Evolutionary conservation across 257 asterid species (phyloP).

Genomic region (Striga asiatica): DNA sequence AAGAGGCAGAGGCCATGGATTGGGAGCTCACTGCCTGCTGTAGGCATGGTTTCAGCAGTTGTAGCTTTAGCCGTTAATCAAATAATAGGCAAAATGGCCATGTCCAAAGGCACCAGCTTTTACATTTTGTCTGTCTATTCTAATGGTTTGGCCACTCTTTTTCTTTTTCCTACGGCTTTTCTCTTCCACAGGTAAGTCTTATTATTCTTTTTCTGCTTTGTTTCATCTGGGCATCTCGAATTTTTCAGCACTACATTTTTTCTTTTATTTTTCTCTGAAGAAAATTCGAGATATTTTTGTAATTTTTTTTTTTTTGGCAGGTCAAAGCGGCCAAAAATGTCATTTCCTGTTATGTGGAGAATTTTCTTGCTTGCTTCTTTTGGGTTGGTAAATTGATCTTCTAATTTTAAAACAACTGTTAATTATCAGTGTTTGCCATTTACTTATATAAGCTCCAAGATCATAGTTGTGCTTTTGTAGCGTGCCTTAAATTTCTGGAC

Average conservation of each 20-base stretch:
- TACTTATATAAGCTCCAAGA: not conserved
- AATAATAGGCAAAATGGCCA: slow-evolving; percentile 42
- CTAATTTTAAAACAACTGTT: not conserved
- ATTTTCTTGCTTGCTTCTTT: slow-evolving; percentile 42
- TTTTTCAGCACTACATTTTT: not conserved
- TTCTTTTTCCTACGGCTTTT: slow-evolving; percentile 34
- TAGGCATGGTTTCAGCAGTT: slow-evolving; percentile 36
- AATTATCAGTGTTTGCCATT: not conserved
- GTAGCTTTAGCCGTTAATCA: slow-evolving; percentile 29
- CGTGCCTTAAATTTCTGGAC: too few species aligned
- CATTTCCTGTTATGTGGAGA: slow-evolving; percentile 41
- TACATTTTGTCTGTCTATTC: slow-evolving; percentile 37
- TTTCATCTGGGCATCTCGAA: slow-evolving; percentile 6
- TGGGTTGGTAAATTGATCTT: slow-evolving; percentile 32
- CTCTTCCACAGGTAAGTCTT: slow-evolving; percentile 29
- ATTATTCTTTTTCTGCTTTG: not conserved
- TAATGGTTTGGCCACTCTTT: slow-evolving; percentile 35
- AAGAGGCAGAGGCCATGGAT: slow-evolving; percentile 23
- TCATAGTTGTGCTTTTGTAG: not conserved
- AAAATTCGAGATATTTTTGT: not conserved
- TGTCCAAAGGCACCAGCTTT: slow-evolving; percentile 38
- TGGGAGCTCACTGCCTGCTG: slow-evolving; percentile 26
- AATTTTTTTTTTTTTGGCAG: slow-evolving; percentile 23
- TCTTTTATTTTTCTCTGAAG: not conserved
- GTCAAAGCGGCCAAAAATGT: slow-evolving; percentile 29